These are phyloP conservation scores for Colletotrichum tropicicola DNA, from an alignment of 2,329 filamentous ascomycete species.

Conservation along the genomic window DNA sequence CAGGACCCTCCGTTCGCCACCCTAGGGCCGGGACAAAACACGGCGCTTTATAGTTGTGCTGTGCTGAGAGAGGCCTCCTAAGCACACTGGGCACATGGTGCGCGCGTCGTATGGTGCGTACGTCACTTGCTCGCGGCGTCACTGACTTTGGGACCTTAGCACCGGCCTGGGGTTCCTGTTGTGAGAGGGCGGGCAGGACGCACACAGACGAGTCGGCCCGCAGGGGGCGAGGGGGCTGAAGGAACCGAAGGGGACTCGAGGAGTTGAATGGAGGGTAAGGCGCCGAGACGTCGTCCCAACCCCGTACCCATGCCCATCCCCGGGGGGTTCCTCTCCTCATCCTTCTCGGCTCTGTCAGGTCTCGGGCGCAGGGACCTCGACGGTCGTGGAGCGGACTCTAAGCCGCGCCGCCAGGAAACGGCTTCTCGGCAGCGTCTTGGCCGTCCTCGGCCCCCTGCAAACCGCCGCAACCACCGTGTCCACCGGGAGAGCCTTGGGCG, in stretches of 20 bases:
- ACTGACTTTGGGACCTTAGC: not conserved
- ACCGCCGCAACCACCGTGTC: not conserved
- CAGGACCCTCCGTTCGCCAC: not conserved
- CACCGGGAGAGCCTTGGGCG: too few species aligned
- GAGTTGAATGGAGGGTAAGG: not conserved
- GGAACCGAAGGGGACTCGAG: not conserved
- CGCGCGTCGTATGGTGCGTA: conserved; percentile 18
- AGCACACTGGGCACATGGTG: not conserved
- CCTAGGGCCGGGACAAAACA: conserved; percentile 13
- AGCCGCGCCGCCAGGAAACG: conserved; percentile 6
- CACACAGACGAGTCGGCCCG: not conserved
- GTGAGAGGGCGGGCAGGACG: not conserved
- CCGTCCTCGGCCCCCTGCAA: not conserved
- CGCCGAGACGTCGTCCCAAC: not conserved
- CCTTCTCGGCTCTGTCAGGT: not conserved
- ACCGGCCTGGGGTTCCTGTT: not conserved
- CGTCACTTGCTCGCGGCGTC: conserved; percentile 14
- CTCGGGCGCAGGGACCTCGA: not conserved
- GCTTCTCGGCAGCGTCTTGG: conserved; percentile 23
- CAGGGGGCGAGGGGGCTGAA: not conserved
- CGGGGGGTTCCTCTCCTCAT: not conserved
- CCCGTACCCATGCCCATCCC: not conserved
- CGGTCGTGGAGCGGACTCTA: not conserved
- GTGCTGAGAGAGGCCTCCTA: conserved; percentile 23
- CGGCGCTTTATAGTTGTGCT: conserved; percentile 26